phyloP scores from a whole-genome alignment of 2,329 filamentous ascomycete genomes.

The Moelleriella libera region DNA sequence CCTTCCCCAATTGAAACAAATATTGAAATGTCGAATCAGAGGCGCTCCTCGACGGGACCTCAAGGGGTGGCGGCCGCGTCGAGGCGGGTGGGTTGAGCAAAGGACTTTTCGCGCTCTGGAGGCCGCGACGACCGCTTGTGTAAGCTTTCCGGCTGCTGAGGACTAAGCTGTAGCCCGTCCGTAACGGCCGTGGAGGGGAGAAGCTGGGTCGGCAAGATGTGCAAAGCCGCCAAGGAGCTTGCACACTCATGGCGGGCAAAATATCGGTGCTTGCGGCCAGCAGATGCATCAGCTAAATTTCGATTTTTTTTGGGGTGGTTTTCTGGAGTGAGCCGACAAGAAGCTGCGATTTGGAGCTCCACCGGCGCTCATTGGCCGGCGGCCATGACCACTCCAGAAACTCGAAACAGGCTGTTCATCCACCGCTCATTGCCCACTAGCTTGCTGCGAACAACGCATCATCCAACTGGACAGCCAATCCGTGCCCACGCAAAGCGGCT shows the following conservation, averaged over 20 bases:
- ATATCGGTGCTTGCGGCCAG: not conserved
- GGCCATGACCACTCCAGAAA: not conserved
- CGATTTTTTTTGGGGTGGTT: not conserved
- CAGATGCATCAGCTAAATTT: not conserved
- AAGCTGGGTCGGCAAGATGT: conserved; percentile 8
- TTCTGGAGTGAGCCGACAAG: not conserved
- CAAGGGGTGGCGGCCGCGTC: conserved; percentile 58
- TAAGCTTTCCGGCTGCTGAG: conserved; percentile 9
- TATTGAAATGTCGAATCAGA: conserved; percentile 24
- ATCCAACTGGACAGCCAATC: too few species aligned
- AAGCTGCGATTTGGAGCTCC: not conserved
- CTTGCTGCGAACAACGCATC: too few species aligned
- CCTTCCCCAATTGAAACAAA: conserved; percentile 51
- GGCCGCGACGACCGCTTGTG: conserved; percentile 11
- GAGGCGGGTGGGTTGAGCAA: conserved; percentile 56
- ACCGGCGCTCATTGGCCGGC: not conserved
- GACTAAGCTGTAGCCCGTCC: conserved; percentile 5
- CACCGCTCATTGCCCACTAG: too few species aligned
- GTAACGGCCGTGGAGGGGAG: conserved; percentile 3
- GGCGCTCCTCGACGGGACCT: conserved; percentile 39
- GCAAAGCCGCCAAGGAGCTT: conserved; percentile 16
- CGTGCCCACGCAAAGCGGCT: too few species aligned
- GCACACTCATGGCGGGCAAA: conserved; percentile 15
- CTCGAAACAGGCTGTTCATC: too few species aligned
- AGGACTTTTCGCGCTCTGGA: conserved; percentile 13